phyloP scores from a whole-genome alignment of 352 stramenopile species.

The Globisporangium radiosum region DNA sequence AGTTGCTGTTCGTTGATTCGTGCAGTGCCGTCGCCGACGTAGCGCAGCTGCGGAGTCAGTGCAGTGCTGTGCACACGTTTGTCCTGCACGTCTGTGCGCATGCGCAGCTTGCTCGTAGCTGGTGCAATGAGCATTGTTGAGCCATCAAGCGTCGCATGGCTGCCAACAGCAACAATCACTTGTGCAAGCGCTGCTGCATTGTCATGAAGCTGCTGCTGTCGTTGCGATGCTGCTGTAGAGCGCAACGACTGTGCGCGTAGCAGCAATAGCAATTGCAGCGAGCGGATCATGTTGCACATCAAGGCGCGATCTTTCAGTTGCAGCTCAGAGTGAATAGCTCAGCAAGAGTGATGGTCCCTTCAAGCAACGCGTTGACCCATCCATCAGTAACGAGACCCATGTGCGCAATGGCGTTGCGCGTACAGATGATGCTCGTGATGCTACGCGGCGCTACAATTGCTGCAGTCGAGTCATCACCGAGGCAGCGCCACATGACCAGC shows the following conservation, averaged over 20 bases:
- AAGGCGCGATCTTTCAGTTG: background rate
- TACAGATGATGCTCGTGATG: background rate
- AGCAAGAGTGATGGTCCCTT: background rate
- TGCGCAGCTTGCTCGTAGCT: background rate
- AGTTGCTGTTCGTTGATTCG: slow-evolving; percentile 2
- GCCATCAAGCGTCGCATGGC: background rate
- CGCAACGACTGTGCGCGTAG: background rate
- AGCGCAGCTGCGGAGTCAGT: background rate
- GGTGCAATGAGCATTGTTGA: background rate
- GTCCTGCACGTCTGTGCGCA: background rate
- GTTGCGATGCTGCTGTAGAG: background rate
- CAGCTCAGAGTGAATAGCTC: too few species aligned
- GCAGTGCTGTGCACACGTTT: background rate
- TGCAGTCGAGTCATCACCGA: background rate
- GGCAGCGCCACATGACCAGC: background rate
- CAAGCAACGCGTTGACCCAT: too few species aligned
- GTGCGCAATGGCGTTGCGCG: background rate
- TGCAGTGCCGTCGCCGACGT: background rate
- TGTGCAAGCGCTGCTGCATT: background rate
- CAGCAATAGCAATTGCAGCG: background rate
- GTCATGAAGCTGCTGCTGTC: background rate
- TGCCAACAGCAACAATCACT: background rate
- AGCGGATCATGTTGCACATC: background rate
- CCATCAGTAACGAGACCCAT: background rate
- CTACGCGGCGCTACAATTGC: background rate